Evolutionary conservation across 2,329 filamentous ascomycete species (phyloP).

Genomic region (Acephala macrosclerotiorum): DNA sequence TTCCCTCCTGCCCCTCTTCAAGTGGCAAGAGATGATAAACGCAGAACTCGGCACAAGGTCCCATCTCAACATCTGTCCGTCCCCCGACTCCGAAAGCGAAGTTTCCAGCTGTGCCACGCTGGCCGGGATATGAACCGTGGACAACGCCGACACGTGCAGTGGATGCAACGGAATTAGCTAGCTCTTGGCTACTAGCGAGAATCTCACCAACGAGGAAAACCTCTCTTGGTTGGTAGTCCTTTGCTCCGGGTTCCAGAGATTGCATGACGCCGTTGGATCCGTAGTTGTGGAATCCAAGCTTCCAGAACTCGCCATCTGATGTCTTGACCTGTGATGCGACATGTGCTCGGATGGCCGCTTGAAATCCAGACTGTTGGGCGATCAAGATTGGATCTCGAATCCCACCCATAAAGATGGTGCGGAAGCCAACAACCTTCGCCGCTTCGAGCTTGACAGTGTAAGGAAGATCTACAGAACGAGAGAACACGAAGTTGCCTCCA

Average conservation of each 20-base stretch:
- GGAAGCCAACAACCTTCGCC: slow-evolving; percentile 51
- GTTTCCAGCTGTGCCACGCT: slow-evolving; percentile 51
- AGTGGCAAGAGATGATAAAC: slow-evolving; percentile 51
- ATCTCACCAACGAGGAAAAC: slow-evolving; percentile 57
- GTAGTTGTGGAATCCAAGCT: slow-evolving; percentile 54
- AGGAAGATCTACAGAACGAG: slow-evolving; percentile 35
- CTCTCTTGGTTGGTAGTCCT: slow-evolving; percentile 44
- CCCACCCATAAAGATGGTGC: slow-evolving; percentile 54
- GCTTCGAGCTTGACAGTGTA: slow-evolving; percentile 60
- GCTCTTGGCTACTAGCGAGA: slow-evolving; percentile 52
- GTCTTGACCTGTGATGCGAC: background rate
- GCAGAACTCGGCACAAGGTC: slow-evolving; percentile 47
- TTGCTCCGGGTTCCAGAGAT: slow-evolving; percentile 6
- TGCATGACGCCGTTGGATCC: slow-evolving; percentile 39
- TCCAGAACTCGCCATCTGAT: slow-evolving; percentile 20
- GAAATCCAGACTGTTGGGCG: slow-evolving; percentile 47
- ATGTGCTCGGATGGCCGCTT: slow-evolving; percentile 40
- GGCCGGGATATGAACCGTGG: background rate
- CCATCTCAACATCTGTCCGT: slow-evolving; percentile 45
- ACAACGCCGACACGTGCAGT: slow-evolving; percentile 48
- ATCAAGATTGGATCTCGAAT: slow-evolving; percentile 56
- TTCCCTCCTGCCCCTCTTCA: slow-evolving; percentile 13
- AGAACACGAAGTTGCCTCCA: slow-evolving; percentile 48
- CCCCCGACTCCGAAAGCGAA: slow-evolving; percentile 54
- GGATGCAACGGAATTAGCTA: slow-evolving; percentile 52